phyloP scores from a whole-genome alignment of 1,139 yeast genomes.

The Kazachstania sp. region DNA sequence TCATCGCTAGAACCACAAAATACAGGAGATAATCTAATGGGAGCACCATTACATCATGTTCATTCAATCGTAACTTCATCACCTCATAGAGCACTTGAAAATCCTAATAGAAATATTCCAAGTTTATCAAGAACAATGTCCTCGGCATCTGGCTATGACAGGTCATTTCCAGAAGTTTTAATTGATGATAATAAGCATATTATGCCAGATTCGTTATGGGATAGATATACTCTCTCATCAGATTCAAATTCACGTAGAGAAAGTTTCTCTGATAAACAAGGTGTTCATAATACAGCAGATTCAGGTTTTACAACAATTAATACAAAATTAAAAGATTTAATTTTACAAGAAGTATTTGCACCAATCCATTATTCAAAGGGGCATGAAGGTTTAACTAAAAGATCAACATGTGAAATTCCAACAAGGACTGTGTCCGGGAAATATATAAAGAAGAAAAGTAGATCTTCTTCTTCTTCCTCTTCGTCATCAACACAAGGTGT shows the following conservation, averaged over 20 bases:
- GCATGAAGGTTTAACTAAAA: not conserved
- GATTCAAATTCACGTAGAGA: not conserved
- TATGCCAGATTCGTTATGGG: conserved; percentile 70
- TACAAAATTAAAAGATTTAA: conserved; percentile 54
- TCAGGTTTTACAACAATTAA: conserved; percentile 61
- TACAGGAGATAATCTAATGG: conserved; percentile 3
- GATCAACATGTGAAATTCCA: conserved; percentile 5
- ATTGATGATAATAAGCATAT: conserved; percentile 85
- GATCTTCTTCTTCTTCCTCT: conserved; percentile 10
- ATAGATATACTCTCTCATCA: conserved; percentile 37
- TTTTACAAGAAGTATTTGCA: conserved; percentile 62
- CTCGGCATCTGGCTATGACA: conserved; percentile 1
- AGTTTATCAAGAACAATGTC: not conserved
- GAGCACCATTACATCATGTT: conserved; percentile 16
- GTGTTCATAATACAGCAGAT: conserved; percentile 30
- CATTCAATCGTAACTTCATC: conserved; percentile 14
- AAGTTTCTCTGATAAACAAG: not conserved
- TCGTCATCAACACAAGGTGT: not conserved
- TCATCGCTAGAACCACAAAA: not conserved
- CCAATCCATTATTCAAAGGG: conserved; percentile 32
- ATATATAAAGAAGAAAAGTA: conserved; percentile 7
- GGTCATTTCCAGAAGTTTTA: conserved; percentile 64
- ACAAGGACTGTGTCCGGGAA: conserved; percentile 10
- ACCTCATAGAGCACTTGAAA: conserved; percentile 4
- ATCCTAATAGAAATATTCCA: conserved; percentile 5